Percentiles rank a stretch among this genome's conserved stretches.
Conservation (phyloP, 225 moss, liverwort and hornwort genomes). For the Marchantia polymorpha region DNA sequence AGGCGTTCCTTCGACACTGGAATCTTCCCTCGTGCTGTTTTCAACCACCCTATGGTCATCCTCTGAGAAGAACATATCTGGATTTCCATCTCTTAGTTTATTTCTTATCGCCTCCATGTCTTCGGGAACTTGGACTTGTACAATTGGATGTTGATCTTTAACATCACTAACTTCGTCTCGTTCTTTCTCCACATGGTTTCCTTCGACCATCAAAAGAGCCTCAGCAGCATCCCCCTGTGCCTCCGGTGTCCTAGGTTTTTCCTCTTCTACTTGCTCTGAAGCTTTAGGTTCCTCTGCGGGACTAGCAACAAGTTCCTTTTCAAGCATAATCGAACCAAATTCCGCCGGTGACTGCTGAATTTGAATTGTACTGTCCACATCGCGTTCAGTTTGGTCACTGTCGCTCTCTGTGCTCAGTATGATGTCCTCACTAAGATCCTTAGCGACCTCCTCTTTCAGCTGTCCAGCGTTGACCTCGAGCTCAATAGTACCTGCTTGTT, state of each 20-base stretch:
- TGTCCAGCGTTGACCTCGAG: conserved; percentile 18
- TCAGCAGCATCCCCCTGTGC: conserved; percentile 26
- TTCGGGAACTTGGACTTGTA: not conserved
- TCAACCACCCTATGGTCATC: conserved; percentile 12
- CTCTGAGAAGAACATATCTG: conserved; percentile 39
- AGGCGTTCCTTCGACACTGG: conserved; percentile 1
- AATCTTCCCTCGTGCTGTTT: conserved; percentile 9
- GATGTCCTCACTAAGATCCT: not conserved
- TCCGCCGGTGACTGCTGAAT: conserved; percentile 20
- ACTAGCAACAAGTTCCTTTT: not conserved
- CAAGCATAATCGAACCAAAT: conserved; percentile 10
- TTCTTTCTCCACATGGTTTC: conserved; percentile 7
- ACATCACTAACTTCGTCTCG: conserved; percentile 10
- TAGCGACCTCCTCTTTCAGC: conserved; percentile 9
- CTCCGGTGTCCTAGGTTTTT: conserved; percentile 6
- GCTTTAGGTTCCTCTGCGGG: conserved; percentile 10
- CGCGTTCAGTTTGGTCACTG: not conserved
- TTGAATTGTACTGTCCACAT: not conserved
- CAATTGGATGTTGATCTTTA: conserved; percentile 10
- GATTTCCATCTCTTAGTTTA: conserved; percentile 30
- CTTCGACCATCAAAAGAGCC: conserved; percentile 20
- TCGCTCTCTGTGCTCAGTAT: not conserved
- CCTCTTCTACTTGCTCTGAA: not conserved
- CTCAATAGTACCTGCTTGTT: conserved; percentile 2
- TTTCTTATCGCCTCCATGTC: conserved; percentile 27